Conservation (phyloP, 179 eudicot genomes). For the Patellifolia procumbens region DNA sequence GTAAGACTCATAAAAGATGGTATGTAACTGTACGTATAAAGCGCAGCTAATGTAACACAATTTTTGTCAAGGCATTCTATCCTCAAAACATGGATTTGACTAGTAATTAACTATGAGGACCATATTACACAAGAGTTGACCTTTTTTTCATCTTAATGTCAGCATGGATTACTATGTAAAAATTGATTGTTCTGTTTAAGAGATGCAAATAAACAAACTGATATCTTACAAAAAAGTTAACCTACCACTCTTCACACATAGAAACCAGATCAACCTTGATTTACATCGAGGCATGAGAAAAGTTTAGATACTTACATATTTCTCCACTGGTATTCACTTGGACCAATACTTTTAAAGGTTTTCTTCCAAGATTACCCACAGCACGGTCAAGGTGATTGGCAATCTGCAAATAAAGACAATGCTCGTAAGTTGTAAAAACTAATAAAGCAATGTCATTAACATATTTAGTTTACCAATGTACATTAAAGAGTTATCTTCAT, state of each 20-base stretch:
- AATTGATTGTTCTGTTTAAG: background rate
- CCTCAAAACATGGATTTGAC: background rate
- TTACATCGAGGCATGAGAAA: background rate
- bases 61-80: background rate
- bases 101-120: background rate
- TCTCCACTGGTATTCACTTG: constrained; percentile 99
- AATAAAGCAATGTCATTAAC: background rate
- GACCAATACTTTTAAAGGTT: constrained; percentile 76
- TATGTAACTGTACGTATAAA: background rate
- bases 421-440: background rate
- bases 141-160: background rate
- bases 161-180: background rate
- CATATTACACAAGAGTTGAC: background rate
- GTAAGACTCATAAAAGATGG: background rate
- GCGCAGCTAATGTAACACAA: background rate
- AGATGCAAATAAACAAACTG: background rate
- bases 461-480: background rate
- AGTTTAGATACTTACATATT: constrained; percentile 55
- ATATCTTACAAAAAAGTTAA: background rate
- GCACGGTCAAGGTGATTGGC: constrained; percentile 89
- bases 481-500: background rate
- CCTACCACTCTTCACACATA: background rate
- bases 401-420: constrained; percentile 46
- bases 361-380: constrained; percentile 72
- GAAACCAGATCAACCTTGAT: background rate